phyloP scores from a whole-genome alignment of 495 filamentous ascomycete species.

The Penicillium argentinense region DNA sequence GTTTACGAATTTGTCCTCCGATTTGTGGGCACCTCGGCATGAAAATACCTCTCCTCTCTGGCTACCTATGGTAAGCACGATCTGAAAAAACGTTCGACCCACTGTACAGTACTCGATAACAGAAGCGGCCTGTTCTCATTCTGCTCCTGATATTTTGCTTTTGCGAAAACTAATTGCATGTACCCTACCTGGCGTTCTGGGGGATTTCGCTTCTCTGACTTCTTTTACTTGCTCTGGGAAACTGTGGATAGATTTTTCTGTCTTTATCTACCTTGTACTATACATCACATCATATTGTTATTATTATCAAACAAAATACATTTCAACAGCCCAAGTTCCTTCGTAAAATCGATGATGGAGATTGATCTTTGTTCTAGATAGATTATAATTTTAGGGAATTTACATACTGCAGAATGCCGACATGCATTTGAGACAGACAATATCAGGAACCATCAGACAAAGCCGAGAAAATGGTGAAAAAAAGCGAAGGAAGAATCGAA shows the following conservation, averaged over 20 bases:
- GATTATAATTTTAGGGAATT: background rate
- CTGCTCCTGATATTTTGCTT: background rate
- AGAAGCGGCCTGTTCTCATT: background rate
- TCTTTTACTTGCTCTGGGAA: conserved; percentile 5
- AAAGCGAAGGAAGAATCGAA: background rate
- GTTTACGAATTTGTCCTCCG: conserved; percentile 83
- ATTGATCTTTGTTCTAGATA: no score
- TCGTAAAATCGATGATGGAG: no score
- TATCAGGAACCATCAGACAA: no score
- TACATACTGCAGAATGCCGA: no score
- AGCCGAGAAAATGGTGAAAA: background rate
- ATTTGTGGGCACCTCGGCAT: conserved; percentile 30
- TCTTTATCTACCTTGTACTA: conserved; percentile 20
- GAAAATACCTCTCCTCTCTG: background rate
- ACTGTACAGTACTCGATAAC: conserved; percentile 18
- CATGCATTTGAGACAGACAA: no score
- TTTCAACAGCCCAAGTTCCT: no score
- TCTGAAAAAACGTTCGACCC: no score
- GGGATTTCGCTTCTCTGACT: background rate
- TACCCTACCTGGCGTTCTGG: conserved; percentile 16
- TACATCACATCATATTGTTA: conserved; percentile 10
- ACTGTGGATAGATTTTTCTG: conserved; percentile 24
- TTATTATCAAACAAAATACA: conserved; percentile 3
- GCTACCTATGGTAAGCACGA: background rate
- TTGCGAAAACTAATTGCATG: conserved; percentile 20